These are phyloP conservation scores for Tuber umbilicatum DNA, from an alignment of 495 filamentous ascomycete genomes.

Conservation along the genomic window DNA sequence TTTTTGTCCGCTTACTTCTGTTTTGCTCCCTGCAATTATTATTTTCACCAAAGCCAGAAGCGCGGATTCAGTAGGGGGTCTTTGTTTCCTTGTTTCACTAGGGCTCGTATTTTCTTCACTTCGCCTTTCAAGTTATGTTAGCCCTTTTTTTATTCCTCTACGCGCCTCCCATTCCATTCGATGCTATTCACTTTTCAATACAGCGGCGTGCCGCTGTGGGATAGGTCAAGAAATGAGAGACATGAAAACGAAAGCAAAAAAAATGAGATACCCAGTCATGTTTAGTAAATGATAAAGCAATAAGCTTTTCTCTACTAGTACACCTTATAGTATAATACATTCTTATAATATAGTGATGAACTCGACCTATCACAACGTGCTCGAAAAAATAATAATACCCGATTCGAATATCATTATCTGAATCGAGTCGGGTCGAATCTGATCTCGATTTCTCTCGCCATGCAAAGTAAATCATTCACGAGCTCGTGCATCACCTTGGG, in stretches of 20 bases:
- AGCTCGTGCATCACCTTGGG: not conserved
- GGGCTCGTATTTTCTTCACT: not conserved
- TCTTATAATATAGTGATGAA: not conserved
- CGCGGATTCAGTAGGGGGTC: slow-evolving; percentile 34
- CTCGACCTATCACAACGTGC: not conserved
- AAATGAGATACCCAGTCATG: not conserved
- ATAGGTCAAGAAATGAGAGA: not conserved
- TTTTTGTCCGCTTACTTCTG: slow-evolving; percentile 20
- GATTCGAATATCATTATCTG: not conserved
- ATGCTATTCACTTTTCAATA: not conserved
- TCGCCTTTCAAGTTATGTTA: slow-evolving; percentile 10
- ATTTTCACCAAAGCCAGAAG: slow-evolving; percentile 15
- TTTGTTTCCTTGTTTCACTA: slow-evolving; percentile 13
- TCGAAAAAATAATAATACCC: not conserved
- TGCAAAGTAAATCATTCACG: not conserved
- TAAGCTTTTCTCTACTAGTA: not conserved
- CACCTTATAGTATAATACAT: not conserved
- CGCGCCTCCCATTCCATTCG: not conserved
- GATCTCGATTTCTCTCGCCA: not conserved
- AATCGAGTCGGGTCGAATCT: not conserved
- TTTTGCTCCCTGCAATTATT: slow-evolving; percentile 14
- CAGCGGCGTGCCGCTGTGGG: not conserved
- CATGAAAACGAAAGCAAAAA: not conserved
- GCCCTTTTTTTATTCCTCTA: not conserved
- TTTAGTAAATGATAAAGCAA: not conserved